Evolutionary conservation across 208 protist genomes (phyloP), one percentile per base, ranked within the genome.

Genomic region (Trypanosoma avium): DNA sequence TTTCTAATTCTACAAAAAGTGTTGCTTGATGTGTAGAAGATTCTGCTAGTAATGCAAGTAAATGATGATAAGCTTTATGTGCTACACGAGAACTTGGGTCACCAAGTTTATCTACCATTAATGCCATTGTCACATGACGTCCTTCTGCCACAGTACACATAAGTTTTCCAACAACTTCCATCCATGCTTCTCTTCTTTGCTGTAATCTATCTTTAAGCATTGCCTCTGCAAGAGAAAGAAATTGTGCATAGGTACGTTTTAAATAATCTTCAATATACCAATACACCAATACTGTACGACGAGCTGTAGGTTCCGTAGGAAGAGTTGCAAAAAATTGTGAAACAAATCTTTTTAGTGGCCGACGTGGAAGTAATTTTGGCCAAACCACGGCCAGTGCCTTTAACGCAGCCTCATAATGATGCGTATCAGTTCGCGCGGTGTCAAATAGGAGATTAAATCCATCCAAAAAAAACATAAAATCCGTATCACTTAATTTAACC

Each of bases 231-330:
- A 94, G 72, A 30, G 88, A 86, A 4, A 97, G 74, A 55, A 97
- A 95, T 73, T 94, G 88, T 1, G 82, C 77, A 53, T 94, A 97
- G 35, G 85, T 93, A 61, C 86, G 86, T 68, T 97, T 97, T 58
- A 97, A 69, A 73, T 92, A 92, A 61, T 97, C 91, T 69, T 97
- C 91, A 35, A 97, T 67, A 64, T 91, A 97, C 88, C 91, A 97
- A 63, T 95, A 92, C 45, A 93, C 72, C 10, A 97, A 81, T 32
- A 90, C 87, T 48, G 71, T 81, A 66, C 76, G 73, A 13, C 90
- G 77, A 27, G 46, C 70, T 32, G n/a, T 77, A 21, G 82, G 78
- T 27, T 93, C 84, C 9, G 74, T 81, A 0, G 91, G 91, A 29
- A 97, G 86, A 1, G 90, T 96, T n/a, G 84, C 85, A 48, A 96